phyloP scores from a whole-genome alignment of 441 rosid species.

The Adansonia gregorii region DNA sequence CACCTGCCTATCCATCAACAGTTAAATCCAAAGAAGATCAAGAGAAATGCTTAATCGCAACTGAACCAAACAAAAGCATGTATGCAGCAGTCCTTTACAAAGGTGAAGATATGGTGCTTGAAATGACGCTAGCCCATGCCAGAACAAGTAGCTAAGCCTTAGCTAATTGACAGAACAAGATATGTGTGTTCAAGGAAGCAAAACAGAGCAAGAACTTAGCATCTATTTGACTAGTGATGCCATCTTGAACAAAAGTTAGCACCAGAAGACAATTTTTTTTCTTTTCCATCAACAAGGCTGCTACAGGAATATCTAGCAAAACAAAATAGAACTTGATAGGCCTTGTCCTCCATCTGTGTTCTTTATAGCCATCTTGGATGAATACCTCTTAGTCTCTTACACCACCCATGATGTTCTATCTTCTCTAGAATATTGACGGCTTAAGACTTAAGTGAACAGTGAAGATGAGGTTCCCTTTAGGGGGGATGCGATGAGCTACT shows the following conservation, averaged over 20 bases:
- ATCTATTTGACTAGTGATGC: background rate
- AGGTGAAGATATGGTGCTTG: background rate
- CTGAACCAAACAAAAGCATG: conserved; percentile 1
- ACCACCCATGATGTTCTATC: background rate
- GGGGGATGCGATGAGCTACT: background rate
- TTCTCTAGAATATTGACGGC: background rate
- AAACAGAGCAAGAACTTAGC: background rate
- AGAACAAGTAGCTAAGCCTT: conserved; percentile 1
- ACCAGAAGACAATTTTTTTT: background rate
- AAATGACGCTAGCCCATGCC: conserved; percentile 6
- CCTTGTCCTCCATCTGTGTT: background rate
- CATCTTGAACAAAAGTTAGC: background rate
- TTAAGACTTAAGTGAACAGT: background rate
- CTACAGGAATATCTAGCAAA: conserved; percentile 2
- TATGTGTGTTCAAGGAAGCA: background rate
- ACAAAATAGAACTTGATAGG: background rate
- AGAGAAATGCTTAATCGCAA: background rate
- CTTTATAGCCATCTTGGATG: background rate
- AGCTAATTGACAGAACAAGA: background rate
- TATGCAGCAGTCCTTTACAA: conserved; percentile 2
- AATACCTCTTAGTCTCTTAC: background rate
- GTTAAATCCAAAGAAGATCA: conserved; percentile 31
- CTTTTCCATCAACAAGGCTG: background rate
- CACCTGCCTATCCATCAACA: conserved; percentile 69
- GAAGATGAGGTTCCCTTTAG: background rate